phyloP scores from a whole-genome alignment of 352 stramenopile genomes.

The Phytophthora chlamydospora region DNA sequence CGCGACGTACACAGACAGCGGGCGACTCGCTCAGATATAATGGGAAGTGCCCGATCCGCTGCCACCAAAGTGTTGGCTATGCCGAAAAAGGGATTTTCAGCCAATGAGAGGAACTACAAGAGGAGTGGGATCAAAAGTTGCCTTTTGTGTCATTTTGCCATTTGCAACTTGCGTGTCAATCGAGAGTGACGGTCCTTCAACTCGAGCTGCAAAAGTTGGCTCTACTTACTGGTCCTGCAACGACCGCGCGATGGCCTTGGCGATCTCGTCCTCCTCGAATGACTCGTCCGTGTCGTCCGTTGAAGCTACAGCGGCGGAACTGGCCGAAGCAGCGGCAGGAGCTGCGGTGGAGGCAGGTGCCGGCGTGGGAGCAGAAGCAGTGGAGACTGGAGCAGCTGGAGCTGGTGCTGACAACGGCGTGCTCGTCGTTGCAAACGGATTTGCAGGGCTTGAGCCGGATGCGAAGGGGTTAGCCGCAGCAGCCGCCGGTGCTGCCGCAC shows the following conservation, averaged over 20 bases:
- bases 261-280: constrained; percentile 84
- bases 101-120: constrained; percentile 1
- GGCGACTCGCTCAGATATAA: constrained; percentile 9
- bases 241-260: constrained; percentile 75
- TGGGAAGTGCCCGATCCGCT: constrained; percentile 30
- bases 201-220: background rate
- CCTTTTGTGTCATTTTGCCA: too few relatives aligned
- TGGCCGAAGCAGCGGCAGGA: constrained; percentile 3
- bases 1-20: constrained; percentile 5
- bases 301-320: constrained; percentile 18
- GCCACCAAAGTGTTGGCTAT: constrained; percentile 36
- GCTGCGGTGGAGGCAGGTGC: constrained; percentile 7
- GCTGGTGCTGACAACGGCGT: constrained; percentile 9
- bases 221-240: constrained; percentile 69
- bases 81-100: background rate
- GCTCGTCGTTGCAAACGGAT: constrained; percentile 21
- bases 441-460: constrained; percentile 11
- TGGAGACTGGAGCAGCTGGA: constrained; percentile 4
- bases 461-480: constrained; percentile 54
- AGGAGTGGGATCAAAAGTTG: too few relatives aligned
- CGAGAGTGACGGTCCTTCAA: background rate
- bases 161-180: background rate
- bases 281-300: constrained; percentile 25
- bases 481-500: constrained; percentile 23
- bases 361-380: constrained; percentile 7